These are phyloP conservation scores for Cerrena zonata DNA, from an alignment of 1,284 basidiomycete genomes.

Conservation along the genomic window DNA sequence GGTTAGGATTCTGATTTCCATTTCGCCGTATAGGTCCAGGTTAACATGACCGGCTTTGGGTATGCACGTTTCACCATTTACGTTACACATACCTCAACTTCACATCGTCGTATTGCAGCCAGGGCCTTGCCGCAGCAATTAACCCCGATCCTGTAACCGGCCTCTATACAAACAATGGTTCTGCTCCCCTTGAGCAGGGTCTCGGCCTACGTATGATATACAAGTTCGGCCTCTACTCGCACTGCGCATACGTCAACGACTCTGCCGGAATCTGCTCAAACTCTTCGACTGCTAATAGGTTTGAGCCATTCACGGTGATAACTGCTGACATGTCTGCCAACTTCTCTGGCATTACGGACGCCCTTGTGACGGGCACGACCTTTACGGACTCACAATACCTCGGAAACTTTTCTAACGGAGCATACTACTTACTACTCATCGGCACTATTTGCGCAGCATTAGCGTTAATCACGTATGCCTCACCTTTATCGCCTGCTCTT, in stretches of 20 bases:
- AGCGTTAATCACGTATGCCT: constrained; percentile 55
- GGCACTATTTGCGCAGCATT: constrained; percentile 63
- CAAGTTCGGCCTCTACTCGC: constrained; percentile 71
- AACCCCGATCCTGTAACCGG: constrained; percentile 50
- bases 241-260: constrained; percentile 63
- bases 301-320: constrained; percentile 56
- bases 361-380: constrained; percentile 46
- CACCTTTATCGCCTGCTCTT: constrained; percentile 8
- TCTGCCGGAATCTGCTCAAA: constrained; percentile 62
- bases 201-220: constrained; percentile 66
- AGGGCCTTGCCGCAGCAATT: constrained; percentile 44
- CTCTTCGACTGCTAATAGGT: constrained; percentile 49
- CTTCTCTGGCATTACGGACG: constrained; percentile 52
- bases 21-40: constrained; percentile 44
- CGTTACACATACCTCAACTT: constrained; percentile 7
- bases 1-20: constrained; percentile 16
- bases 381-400: constrained; percentile 61
- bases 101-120: constrained; percentile 36
- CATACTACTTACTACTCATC: constrained; percentile 70
- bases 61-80: constrained; percentile 28
- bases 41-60: constrained; percentile 69
- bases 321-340: constrained; percentile 61
- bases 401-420: constrained; percentile 57
- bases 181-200: constrained; percentile 49
- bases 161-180: constrained; percentile 65